phyloP scores from a whole-genome alignment of 768 basidiomycete species.

The Lactarius tabidus region DNA sequence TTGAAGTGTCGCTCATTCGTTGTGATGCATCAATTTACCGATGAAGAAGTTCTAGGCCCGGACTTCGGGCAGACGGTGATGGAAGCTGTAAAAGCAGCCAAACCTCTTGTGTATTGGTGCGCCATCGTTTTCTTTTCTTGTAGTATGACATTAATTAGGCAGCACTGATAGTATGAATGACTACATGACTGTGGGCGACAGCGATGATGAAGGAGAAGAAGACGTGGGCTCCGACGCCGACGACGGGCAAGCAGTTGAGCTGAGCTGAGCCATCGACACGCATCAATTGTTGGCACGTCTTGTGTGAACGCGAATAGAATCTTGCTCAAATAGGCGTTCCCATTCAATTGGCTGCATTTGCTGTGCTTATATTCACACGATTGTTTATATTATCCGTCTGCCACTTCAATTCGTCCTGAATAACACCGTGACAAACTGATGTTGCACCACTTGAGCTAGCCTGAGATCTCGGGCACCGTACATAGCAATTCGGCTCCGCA shows the following conservation, averaged over 20 bases:
- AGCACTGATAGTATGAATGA: constrained; percentile 22
- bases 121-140: neutral
- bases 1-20: constrained; percentile 78
- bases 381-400: constrained; percentile 2
- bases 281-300: neutral
- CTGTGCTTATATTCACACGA: neutral
- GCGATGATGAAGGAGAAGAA: constrained; percentile 18
- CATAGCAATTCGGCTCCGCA: neutral
- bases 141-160: neutral
- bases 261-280: neutral
- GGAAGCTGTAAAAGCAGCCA: constrained; percentile 35
- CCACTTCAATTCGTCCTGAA: neutral
- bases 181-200: constrained; percentile 23
- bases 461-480: neutral
- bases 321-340: neutral
- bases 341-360: neutral
- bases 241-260: constrained; percentile 5
- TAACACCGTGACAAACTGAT: neutral
- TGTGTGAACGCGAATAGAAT: neutral
- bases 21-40: constrained; percentile 49
- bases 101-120: constrained; percentile 39
- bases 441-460: neutral
- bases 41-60: constrained; percentile 40
- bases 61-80: constrained; percentile 39
- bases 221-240: neutral